These are phyloP conservation scores for Pichia sp. DNA, from an alignment of 1,139 yeast species.

Conservation along the genomic window DNA sequence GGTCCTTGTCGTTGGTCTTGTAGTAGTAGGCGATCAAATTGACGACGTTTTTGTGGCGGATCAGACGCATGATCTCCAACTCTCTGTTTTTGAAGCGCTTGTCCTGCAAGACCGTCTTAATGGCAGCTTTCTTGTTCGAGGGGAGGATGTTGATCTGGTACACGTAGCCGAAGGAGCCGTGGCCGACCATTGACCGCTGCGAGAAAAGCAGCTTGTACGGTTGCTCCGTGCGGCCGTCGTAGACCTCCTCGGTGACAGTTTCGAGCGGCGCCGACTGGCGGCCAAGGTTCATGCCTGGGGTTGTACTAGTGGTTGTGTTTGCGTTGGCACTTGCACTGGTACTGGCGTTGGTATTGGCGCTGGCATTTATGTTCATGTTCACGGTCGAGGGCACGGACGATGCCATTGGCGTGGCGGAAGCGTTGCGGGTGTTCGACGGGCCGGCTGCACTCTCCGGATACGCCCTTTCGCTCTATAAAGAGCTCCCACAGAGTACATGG, in stretches of 20 bases:
- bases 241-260: constrained; percentile 65
- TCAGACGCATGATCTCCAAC: constrained; percentile 88
- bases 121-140: constrained; percentile 77
- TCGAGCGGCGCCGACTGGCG: constrained; percentile 34
- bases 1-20: constrained; percentile 54
- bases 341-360: not conserved
- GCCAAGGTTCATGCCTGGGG: not conserved
- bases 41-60: constrained; percentile 78
- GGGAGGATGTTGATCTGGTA: constrained; percentile 81
- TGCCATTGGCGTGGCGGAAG: not conserved
- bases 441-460: not conserved
- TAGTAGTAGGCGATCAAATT: constrained; percentile 86
- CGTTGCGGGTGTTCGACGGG: not conserved
- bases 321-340: not conserved
- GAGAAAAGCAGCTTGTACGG: constrained; percentile 59
- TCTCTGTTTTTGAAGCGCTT: constrained; percentile 95
- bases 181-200: constrained; percentile 81
- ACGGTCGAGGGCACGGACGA: constrained; percentile 4
- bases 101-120: constrained; percentile 92
- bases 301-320: not conserved
- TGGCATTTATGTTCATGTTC: not conserved
- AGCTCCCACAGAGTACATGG: too few species aligned
- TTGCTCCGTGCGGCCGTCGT: constrained; percentile 71
- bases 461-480: too few species aligned
- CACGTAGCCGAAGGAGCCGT: constrained; percentile 96